Evolutionary conservation across 371 early-diverging fungal genomes (phyloP).

Genomic region (Mucor mucedo): DNA sequence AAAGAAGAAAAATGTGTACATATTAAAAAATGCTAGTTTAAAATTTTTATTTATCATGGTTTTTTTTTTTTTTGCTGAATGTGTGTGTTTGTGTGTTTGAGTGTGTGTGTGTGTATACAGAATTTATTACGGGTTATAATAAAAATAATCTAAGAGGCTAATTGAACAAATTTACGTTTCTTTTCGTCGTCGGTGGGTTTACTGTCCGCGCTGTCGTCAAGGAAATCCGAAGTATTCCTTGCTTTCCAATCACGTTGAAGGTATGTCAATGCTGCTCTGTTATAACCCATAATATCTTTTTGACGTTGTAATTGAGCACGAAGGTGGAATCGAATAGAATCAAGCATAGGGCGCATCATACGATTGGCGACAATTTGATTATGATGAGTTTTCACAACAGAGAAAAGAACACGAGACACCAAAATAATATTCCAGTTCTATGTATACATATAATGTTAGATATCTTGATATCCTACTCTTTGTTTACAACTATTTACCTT

Average conservation of each 20-base stretch:
- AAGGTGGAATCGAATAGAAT: conserved; percentile 70
- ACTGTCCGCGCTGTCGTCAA: conserved; percentile 57
- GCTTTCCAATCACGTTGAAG: conserved; percentile 75
- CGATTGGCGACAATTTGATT: conserved; percentile 81
- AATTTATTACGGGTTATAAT: conserved; percentile 1
- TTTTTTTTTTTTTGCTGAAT: background rate
- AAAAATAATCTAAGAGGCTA: conserved; percentile 17
- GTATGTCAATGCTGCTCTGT: conserved; percentile 74
- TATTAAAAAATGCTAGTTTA: background rate
- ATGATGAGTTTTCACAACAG: conserved; percentile 83
- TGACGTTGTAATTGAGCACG: conserved; percentile 68
- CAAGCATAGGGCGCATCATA: conserved; percentile 78
- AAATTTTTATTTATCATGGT: background rate
- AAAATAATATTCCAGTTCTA: conserved; percentile 80
- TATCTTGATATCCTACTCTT: background rate
- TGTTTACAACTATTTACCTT: conserved; percentile 52
- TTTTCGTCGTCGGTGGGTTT: conserved; percentile 58
- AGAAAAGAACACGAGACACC: conserved; percentile 80
- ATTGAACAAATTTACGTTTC: conserved; percentile 76
- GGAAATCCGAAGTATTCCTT: conserved; percentile 75
- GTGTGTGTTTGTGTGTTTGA: too few relatives aligned
- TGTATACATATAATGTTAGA: background rate
- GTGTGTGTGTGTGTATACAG: conserved; percentile 6
- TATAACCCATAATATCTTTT: conserved; percentile 81
- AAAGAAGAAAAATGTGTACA: background rate